Evolutionary conservation across 164 flowering plant species (phyloP), one percentile per base, ranked within the genome.

Genomic region (Santalum album): DNA sequence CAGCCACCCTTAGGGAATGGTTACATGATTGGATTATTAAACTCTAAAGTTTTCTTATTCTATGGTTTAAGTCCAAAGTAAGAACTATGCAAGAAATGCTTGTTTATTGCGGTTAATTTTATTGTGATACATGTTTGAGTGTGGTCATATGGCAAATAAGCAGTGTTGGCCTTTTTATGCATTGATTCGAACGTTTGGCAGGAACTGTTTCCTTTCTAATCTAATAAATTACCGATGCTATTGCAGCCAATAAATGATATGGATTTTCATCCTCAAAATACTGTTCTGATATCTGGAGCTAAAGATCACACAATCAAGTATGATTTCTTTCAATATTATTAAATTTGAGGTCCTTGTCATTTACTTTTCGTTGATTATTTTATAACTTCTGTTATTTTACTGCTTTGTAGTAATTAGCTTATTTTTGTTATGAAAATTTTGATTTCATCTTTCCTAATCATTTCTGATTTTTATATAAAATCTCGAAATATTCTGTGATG

Each of bases 181-280:
- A 29, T 29, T 29, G 45, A 42, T 9, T 42, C n/a, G n/a, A n/a
- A n/a, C n/a, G n/a, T n/a, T 42, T 42, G 14, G 40, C 22, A 1
- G 40, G 42, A 57, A 26, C 5, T 47, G 29, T 19, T 14, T n/a
- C 14, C 12, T 56, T 38, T n/a, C 1, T 42, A 17, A 17, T 42
- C 16, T 42, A 2, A 4, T 42, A 9, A 25, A 29, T 56, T 51
- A n/a, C 47, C 34, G 14, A 19, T 44, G 12, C 36, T 32, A 54
- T 12, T 83, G 82, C 90, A 88, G 94, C 86, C 96, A 53, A 67
- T 88, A 58, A 88, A 88, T 76, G 96, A 88, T 68, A 57, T 88
- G 78, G 96, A 85, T 75, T 85, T 88, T 67, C 96, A 88, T 65
- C 94, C 96, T 62, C 88, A 75, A 56, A 76, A 63, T 63, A 52